A percentile compares a stretch with the other conserved stretches of the same genome.
These are phyloP conservation scores for Pichia exigua DNA, from an alignment of 805 yeast species.

Conservation along the genomic window DNA sequence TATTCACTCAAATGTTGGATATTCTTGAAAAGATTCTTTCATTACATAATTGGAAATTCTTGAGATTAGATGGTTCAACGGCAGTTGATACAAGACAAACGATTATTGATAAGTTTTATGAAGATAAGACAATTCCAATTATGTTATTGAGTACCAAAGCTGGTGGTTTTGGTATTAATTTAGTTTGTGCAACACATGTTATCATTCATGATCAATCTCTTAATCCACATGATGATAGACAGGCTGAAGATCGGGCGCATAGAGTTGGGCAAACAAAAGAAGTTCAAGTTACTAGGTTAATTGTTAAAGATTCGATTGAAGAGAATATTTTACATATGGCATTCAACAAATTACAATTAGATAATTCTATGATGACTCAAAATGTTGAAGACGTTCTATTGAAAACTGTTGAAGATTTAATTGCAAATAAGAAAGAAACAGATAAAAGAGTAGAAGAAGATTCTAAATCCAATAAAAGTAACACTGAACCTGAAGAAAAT, in stretches of 20 bases:
- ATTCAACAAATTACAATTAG: slow-evolving; percentile 83
- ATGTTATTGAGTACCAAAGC: slow-evolving; percentile 91
- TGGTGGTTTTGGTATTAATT: slow-evolving; percentile 97
- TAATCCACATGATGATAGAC: slow-evolving; percentile 97
- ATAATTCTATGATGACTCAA: slow-evolving; percentile 47
- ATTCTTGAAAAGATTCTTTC: slow-evolving; percentile 73
- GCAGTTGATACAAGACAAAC: slow-evolving; percentile 90
- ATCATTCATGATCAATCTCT: slow-evolving; percentile 88
- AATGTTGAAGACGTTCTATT: slow-evolving; percentile 46
- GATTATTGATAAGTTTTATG: slow-evolving; percentile 80
- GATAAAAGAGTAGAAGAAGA: neutral
- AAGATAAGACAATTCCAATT: slow-evolving; percentile 73
- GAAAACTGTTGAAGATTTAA: slow-evolving; percentile 34
- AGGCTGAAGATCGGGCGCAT: slow-evolving; percentile 98
- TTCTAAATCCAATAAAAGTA: neutral
- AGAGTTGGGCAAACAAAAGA: slow-evolving; percentile 43
- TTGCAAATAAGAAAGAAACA: slow-evolving; percentile 5
- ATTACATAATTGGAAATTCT: slow-evolving; percentile 55
- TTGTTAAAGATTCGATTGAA: slow-evolving; percentile 72
- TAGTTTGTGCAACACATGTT: slow-evolving; percentile 91
- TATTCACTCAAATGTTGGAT: slow-evolving; percentile 88
- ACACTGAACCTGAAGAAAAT: neutral
- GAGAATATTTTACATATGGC: slow-evolving; percentile 84
- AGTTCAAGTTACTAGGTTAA: slow-evolving; percentile 70
- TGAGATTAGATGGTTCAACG: slow-evolving; percentile 90